Percentiles rank a stretch among this genome's conserved stretches.
Evolutionary conservation across 768 basidiomycete species (phyloP).

Genomic region (Naematelia aurantialba): DNA sequence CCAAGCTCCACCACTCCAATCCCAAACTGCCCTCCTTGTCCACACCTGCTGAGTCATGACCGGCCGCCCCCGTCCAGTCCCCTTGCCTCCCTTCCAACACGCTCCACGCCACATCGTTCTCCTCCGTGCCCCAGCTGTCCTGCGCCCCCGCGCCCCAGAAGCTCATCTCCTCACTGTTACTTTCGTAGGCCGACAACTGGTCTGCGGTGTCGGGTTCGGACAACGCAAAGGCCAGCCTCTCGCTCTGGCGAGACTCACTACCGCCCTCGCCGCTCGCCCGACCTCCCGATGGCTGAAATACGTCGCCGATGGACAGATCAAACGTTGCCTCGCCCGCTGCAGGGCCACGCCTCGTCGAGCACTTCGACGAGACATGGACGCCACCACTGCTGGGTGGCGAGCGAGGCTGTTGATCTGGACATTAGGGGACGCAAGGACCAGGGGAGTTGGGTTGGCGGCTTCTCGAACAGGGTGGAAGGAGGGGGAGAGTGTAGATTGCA

Average conservation of each 20-base stretch:
- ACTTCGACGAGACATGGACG: constrained; percentile 26
- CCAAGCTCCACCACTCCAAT: neutral
- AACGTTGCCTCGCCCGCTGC: constrained; percentile 43
- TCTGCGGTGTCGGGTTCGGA: neutral
- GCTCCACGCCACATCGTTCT: constrained; percentile 30
- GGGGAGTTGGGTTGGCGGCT: neutral
- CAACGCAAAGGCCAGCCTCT: constrained; percentile 12
- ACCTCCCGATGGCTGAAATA: constrained; percentile 21
- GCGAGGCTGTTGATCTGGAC: constrained; percentile 17
- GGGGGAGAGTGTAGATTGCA: constrained; percentile 6
- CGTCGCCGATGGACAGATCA: constrained; percentile 8
- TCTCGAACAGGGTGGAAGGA: neutral
- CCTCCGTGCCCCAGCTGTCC: constrained; percentile 41
- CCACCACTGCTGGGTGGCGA: constrained; percentile 50
- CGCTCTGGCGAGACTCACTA: constrained; percentile 34
- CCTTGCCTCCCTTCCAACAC: constrained; percentile 30
- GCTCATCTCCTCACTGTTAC: constrained; percentile 9
- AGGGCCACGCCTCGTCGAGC: constrained; percentile 28
- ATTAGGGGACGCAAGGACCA: constrained; percentile 2
- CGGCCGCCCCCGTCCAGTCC: constrained; percentile 28
- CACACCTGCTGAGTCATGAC: constrained; percentile 22
- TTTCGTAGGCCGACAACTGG: neutral
- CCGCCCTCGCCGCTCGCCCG: constrained; percentile 29
- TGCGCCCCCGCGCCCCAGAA: constrained; percentile 11
- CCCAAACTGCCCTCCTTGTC: neutral